Evolutionary conservation across 2,329 filamentous ascomycete genomes (phyloP).

Genomic region (Fusarium sulawesiense): DNA sequence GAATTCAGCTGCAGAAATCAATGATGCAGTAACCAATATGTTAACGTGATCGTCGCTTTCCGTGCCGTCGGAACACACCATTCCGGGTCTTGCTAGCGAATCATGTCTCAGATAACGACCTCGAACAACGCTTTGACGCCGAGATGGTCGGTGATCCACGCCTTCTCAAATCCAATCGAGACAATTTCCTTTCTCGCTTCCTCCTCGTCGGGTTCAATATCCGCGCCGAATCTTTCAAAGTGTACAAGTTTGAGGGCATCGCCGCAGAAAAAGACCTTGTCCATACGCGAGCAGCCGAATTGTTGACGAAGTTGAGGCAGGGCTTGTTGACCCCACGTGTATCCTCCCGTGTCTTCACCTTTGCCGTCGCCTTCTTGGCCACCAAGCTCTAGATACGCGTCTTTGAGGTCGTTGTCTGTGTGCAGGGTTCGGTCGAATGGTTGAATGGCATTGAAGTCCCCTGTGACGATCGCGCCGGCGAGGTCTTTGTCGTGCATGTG

Average conservation of each 20-base stretch:
- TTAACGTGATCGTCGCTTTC: neutral
- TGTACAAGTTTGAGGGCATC: constrained; percentile 31
- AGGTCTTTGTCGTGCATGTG: constrained; percentile 56
- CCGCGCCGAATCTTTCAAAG: constrained; percentile 61
- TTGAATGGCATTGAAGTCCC: constrained; percentile 69
- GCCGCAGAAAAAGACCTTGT: constrained; percentile 63
- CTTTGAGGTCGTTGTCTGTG: constrained; percentile 59
- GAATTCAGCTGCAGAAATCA: neutral
- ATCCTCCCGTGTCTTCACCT: constrained; percentile 52
- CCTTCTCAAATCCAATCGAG: constrained; percentile 12
- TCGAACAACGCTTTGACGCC: constrained; percentile 13
- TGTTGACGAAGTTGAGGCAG: constrained; percentile 52
- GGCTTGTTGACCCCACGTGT: constrained; percentile 69
- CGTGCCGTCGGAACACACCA: neutral
- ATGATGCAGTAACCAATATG: neutral
- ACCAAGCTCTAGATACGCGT: constrained; percentile 64
- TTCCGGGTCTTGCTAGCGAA: neutral
- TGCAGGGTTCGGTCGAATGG: constrained; percentile 63
- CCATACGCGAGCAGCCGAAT: constrained; percentile 65
- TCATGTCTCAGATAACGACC: neutral
- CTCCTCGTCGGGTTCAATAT: constrained; percentile 46
- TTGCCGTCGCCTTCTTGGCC: constrained; percentile 60
- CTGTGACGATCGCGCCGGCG: constrained; percentile 59
- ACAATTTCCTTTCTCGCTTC: constrained; percentile 2
- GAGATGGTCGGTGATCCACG: constrained; percentile 24